These are phyloP conservation scores for Annulohypoxylon moriforme DNA, from an alignment of 495 filamentous ascomycete species.

Conservation along the genomic window DNA sequence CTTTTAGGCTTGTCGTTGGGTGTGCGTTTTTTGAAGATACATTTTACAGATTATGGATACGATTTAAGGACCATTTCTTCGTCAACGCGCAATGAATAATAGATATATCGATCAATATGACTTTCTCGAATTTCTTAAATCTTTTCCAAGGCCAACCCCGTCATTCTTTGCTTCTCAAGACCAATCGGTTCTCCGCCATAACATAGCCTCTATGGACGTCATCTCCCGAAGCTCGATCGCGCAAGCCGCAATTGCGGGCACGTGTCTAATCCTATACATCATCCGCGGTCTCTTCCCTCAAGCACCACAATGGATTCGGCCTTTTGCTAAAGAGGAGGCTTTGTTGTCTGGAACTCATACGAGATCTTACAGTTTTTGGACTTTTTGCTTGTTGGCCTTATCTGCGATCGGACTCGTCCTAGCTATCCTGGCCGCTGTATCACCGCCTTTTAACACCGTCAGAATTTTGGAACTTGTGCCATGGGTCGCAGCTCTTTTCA, in stretches of 20 bases:
- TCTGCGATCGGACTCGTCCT: constrained; percentile 42
- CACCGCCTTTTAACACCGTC: constrained; percentile 28
- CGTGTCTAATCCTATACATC: constrained; percentile 42
- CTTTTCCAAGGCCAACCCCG: constrained; percentile 20
- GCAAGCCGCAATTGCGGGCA: constrained; percentile 42
- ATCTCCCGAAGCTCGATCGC: constrained; percentile 34
- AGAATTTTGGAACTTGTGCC: constrained; percentile 39
- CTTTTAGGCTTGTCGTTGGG: constrained; percentile 18
- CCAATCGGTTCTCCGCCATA: background rate
- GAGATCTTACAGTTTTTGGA: constrained; percentile 44
- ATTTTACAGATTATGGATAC: constrained; percentile 16
- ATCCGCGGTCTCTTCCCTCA: constrained; percentile 29
- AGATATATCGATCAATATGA: constrained; percentile 32
- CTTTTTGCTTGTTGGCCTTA: constrained; percentile 28
- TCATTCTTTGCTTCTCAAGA: constrained; percentile 8
- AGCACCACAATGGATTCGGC: constrained; percentile 48
- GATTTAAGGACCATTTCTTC: constrained; percentile 5
- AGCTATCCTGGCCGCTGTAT: constrained; percentile 36
- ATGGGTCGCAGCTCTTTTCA: constrained; percentile 59
- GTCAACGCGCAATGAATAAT: constrained; percentile 31
- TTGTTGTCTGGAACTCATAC: constrained; percentile 18
- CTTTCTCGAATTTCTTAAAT: constrained; percentile 25
- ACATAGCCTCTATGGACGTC: constrained; percentile 36
- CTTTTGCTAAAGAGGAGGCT: constrained; percentile 47
- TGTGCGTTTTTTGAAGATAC: background rate